Conservation (phyloP, 257 asterid species). For the Prunella vulgaris region DNA sequence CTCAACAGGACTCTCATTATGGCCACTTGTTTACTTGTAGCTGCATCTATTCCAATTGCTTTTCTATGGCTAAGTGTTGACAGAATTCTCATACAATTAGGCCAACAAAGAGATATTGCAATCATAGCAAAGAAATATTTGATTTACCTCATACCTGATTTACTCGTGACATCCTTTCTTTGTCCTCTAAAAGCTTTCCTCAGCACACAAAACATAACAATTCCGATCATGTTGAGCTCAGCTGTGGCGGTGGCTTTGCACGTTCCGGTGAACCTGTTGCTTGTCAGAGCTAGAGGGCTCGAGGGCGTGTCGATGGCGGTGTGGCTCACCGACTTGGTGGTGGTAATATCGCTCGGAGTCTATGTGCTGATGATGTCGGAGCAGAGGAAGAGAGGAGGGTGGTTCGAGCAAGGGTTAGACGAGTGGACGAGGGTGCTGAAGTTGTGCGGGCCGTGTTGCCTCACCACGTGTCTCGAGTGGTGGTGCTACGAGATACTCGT, state of each 20-base stretch:
- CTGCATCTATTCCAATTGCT: slow-evolving; percentile 48
- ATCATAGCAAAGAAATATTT: slow-evolving; percentile 49
- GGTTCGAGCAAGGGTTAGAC: slow-evolving; percentile 48
- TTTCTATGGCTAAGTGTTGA: slow-evolving; percentile 78
- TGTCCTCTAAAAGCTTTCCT: slow-evolving; percentile 72
- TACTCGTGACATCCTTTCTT: slow-evolving; percentile 47
- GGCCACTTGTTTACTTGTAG: slow-evolving; percentile 42
- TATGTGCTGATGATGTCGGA: slow-evolving; percentile 42
- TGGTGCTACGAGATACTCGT: slow-evolving; percentile 87
- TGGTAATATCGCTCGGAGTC: slow-evolving; percentile 29
- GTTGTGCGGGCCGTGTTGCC: slow-evolving; percentile 69
- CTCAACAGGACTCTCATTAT: slow-evolving; percentile 73
- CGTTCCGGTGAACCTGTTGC: slow-evolving; percentile 48
- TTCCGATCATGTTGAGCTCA: slow-evolving; percentile 77
- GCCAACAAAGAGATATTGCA: slow-evolving; percentile 65
- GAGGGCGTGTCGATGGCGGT: slow-evolving; percentile 76
- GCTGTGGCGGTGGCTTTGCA: slow-evolving; percentile 55
- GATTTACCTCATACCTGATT: slow-evolving; percentile 63
- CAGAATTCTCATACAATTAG: slow-evolving; percentile 50
- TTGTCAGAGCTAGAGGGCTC: slow-evolving; percentile 49
- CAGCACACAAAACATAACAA: slow-evolving; percentile 54
- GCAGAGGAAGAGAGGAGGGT: slow-evolving; percentile 66
- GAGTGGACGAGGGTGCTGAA: slow-evolving; percentile 56
- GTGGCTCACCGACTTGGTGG: slow-evolving; percentile 62
- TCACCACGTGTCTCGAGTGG: slow-evolving; percentile 91